Evolutionary conservation across 2,329 filamentous ascomycete genomes (phyloP).

Genomic region (Arachnomyces sp.): DNA sequence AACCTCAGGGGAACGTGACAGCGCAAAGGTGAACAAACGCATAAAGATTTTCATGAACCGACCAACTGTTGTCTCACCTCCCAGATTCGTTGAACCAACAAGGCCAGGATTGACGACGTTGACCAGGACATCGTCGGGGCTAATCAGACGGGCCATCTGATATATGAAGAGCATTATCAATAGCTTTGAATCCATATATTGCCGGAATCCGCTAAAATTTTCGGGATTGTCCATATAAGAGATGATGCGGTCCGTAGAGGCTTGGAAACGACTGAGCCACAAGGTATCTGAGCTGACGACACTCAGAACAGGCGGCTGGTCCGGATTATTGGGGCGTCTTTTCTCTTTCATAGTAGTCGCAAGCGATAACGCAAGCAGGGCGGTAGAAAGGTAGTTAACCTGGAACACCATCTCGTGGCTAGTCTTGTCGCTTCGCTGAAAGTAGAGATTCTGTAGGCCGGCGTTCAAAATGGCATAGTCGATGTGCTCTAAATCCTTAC

Average conservation of each 20-base stretch:
- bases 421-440: slow-evolving; percentile 18
- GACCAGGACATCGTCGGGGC: slow-evolving; percentile 28
- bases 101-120: slow-evolving; percentile 12
- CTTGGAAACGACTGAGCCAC: slow-evolving; percentile 1
- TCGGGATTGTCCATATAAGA: slow-evolving; percentile 24
- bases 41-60: slow-evolving; percentile 17
- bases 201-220: slow-evolving; percentile 13
- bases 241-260: slow-evolving; percentile 8
- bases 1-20: slow-evolving; percentile 17
- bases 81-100: not conserved
- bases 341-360: slow-evolving; percentile 18
- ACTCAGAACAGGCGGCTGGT: slow-evolving; percentile 7
- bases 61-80: no score
- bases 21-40: slow-evolving; percentile 11
- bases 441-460: slow-evolving; percentile 21
- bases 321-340: slow-evolving; percentile 5
- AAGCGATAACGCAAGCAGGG: slow-evolving; percentile 12
- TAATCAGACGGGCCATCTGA: slow-evolving; percentile 31
- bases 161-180: slow-evolving; percentile 29
- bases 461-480: slow-evolving; percentile 43
- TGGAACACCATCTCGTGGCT: slow-evolving; percentile 36
- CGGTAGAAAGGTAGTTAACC: slow-evolving; percentile 19
- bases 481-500: slow-evolving; percentile 29
- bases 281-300: not conserved
- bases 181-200: slow-evolving; percentile 26